Conservation (phyloP, 108 stramenopile species). For the Epithemia pelagica region DNA sequence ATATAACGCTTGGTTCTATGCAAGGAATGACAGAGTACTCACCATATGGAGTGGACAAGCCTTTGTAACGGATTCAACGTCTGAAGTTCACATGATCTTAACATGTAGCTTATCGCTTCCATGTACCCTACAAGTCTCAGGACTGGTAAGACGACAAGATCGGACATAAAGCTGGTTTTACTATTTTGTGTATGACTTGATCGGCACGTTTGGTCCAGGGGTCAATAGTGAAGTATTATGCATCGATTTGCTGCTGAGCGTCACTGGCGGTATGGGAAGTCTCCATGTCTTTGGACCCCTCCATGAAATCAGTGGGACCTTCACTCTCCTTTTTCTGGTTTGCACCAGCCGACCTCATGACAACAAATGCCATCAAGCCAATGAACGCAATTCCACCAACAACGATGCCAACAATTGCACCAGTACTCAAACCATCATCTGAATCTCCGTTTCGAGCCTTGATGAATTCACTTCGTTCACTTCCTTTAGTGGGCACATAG, state of each 20-base stretch:
- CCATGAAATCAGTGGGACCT: not conserved
- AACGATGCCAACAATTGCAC: not conserved
- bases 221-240: too few relatives aligned
- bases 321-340: not conserved
- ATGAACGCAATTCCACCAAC: not conserved
- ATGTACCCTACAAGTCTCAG: too few relatives aligned
- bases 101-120: too few relatives aligned
- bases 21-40: too few relatives aligned
- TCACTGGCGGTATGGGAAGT: not conserved
- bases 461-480: not conserved
- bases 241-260: not conserved
- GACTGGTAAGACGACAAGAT: too few relatives aligned
- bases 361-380: not conserved
- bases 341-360: not conserved
- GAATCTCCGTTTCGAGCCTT: not conserved
- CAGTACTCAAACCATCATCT: not conserved
- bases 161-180: too few relatives aligned
- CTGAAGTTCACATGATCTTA: too few relatives aligned
- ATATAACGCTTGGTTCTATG: too few relatives aligned
- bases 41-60: too few relatives aligned
- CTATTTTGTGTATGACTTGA: too few relatives aligned
- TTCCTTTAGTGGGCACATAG: conserved; percentile 5
- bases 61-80: too few relatives aligned
- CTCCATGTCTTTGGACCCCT: not conserved
- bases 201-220: too few relatives aligned